Percentiles rank a stretch among this genome's conserved stretches.
Evolutionary conservation across 208 protist genomes (phyloP).

Genomic region (Novymonas esmeraldas): DNA sequence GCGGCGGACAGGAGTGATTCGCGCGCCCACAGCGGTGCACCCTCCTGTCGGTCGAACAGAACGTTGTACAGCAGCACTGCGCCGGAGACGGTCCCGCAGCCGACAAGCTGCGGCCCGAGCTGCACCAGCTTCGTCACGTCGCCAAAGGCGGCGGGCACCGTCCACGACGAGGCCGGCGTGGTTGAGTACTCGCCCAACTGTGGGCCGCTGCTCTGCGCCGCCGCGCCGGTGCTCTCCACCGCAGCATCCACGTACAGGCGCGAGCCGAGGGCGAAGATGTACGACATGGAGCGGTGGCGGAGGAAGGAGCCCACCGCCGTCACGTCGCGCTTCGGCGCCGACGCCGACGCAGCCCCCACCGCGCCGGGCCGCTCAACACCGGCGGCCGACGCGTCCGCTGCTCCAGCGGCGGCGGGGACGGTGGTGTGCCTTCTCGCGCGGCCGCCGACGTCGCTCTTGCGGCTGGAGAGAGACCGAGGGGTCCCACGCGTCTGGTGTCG

Average conservation of each 20-base stretch:
- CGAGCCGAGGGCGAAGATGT: constrained; percentile 63
- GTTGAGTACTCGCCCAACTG: constrained; percentile 74
- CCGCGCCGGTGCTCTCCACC: neutral
- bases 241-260: constrained; percentile 43
- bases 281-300: constrained; percentile 59
- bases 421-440: too few species aligned
- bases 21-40: constrained; percentile 65
- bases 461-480: neutral
- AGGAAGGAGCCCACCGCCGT: constrained; percentile 73
- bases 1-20: constrained; percentile 30
- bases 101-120: constrained; percentile 61
- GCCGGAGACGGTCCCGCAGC: constrained; percentile 69
- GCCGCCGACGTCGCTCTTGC: neutral
- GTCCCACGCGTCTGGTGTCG: neutral
- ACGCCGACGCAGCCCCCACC: neutral
- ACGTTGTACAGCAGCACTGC: constrained; percentile 81
- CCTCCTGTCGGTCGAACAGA: constrained; percentile 72
- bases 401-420: too few species aligned
- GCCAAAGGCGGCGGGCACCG: constrained; percentile 47
- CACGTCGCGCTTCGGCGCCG: constrained; percentile 38
- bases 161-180: constrained; percentile 56
- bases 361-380: neutral
- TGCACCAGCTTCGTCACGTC: constrained; percentile 57
- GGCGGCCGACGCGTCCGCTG: neutral
- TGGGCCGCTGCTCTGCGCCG: constrained; percentile 8